Conservation (phyloP, 1,284 basidiomycete species). For the Cutaneotrichosporon sp. region DNA sequence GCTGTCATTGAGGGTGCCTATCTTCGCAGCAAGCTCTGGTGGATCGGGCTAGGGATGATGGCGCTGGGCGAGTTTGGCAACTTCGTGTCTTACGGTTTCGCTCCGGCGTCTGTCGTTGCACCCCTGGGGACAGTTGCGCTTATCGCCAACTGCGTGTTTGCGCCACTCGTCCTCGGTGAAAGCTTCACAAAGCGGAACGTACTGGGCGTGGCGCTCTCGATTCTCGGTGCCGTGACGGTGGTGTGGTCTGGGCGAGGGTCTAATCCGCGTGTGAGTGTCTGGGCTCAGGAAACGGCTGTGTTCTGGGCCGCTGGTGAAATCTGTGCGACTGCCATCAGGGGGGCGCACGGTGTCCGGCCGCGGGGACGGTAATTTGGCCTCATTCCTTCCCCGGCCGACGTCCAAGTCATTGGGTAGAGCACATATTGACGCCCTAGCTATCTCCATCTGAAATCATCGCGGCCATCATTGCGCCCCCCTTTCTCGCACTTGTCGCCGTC, state of each 20-base stretch:
- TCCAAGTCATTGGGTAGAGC: no score
- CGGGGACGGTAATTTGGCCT: no score
- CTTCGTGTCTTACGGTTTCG: slow-evolving; percentile 81
- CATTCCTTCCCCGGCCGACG: no score
- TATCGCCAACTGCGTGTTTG: slow-evolving; percentile 90
- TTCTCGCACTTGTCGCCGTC: slow-evolving; percentile 66
- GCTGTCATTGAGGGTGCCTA: slow-evolving; percentile 54
- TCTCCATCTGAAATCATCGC: slow-evolving; percentile 63
- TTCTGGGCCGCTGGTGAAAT: no score
- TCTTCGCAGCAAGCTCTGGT: slow-evolving; percentile 82
- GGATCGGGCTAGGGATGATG: slow-evolving; percentile 84
- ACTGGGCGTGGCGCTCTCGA: slow-evolving; percentile 75
- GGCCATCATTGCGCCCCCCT: slow-evolving; percentile 66
- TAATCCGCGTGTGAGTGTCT: slow-evolving; percentile 58
- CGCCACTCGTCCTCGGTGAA: slow-evolving; percentile 68
- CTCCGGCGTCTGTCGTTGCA: slow-evolving; percentile 90
- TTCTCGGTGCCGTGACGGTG: slow-evolving; percentile 84
- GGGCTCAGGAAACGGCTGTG: no score
- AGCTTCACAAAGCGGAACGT: slow-evolving; percentile 62
- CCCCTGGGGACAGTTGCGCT: slow-evolving; percentile 87
- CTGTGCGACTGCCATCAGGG: no score
- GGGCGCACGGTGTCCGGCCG: no score
- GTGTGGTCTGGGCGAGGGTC: slow-evolving; percentile 71
- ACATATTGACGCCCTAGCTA: no score
- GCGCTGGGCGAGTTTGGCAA: slow-evolving; percentile 87